Evolutionary conservation across 176 grass and related monocot genomes (phyloP).

Genomic region (Eremochloa ophiuroides): DNA sequence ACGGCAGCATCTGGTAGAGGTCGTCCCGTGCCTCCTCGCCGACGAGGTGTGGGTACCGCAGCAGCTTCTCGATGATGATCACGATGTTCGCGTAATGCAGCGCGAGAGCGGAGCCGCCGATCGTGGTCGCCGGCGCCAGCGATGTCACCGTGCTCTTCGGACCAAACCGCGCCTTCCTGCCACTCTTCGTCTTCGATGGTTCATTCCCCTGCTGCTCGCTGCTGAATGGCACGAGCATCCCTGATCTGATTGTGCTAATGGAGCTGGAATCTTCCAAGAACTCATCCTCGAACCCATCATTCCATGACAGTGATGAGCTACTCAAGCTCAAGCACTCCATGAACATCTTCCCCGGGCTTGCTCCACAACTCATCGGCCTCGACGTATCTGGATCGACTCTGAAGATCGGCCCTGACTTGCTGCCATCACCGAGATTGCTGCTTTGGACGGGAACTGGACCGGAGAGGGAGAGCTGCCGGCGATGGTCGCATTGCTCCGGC

Average conservation of each 20-base stretch:
- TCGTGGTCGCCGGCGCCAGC: conserved; percentile 57
- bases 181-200: background rate
- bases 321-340: conserved; percentile 84
- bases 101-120: conserved; percentile 76
- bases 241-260: conserved; percentile 49
- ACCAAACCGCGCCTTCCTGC: conserved; percentile 37
- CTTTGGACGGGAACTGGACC: conserved; percentile 6
- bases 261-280: conserved; percentile 54
- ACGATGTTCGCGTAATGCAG: conserved; percentile 87
- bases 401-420: conserved; percentile 41
- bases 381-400: conserved; percentile 18
- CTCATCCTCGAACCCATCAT: conserved; percentile 42
- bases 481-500: conserved; percentile 8
- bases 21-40: conserved; percentile 89
- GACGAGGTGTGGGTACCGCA: conserved; percentile 84
- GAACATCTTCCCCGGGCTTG: conserved; percentile 67
- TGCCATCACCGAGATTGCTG: background rate
- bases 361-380: conserved; percentile 29
- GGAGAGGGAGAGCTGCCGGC: conserved; percentile 48
- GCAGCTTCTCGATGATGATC: conserved; percentile 86
- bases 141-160: conserved; percentile 70
- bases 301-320: conserved; percentile 30
- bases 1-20: conserved; percentile 92
- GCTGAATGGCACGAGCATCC: conserved; percentile 51
- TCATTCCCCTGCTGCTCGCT: conserved; percentile 30